Percentiles rank a stretch among this genome's conserved stretches.
These are phyloP conservation scores for Blastobotrys proliferans DNA, from an alignment of 1,139 yeast genomes.

Conservation along the genomic window DNA sequence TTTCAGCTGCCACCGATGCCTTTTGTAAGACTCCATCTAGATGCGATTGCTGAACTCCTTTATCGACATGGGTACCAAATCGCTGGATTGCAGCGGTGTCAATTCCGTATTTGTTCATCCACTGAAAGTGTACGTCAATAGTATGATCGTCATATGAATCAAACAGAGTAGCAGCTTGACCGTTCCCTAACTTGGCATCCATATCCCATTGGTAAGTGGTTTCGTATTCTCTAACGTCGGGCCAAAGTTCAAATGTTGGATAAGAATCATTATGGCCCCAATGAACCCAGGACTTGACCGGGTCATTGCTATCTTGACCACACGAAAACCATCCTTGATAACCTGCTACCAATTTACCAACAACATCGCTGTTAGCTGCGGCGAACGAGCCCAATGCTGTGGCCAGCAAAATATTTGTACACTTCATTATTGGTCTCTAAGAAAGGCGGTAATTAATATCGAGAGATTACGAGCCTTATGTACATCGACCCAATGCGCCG, in stretches of 20 bases:
- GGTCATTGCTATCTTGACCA: conserved; percentile 1
- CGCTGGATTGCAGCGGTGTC: conserved; percentile 11
- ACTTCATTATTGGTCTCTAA: not conserved
- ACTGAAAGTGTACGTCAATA: conserved; percentile 7
- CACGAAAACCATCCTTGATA: conserved; percentile 11
- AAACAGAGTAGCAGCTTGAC: conserved; percentile 3
- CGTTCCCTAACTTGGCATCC: conserved; percentile 7
- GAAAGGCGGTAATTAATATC: no score
- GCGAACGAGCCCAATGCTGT: not conserved
- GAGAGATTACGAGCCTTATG: no score
- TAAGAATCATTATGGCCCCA: conserved; percentile 5
- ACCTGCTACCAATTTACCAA: conserved; percentile 9
- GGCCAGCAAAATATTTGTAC: not conserved
- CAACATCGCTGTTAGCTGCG: not conserved
- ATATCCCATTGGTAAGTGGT: conserved; percentile 8
- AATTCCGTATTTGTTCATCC: conserved; percentile 9
- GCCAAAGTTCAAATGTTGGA: conserved; percentile 10
- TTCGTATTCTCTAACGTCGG: conserved; percentile 7
- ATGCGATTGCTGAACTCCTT: not conserved
- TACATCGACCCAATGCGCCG: not conserved
- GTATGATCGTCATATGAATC: conserved; percentile 9
- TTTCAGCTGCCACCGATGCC: conserved; percentile 2
- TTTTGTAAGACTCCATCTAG: conserved; percentile 1
- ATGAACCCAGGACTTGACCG: conserved; percentile 7
- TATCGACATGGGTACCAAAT: conserved; percentile 10